A percentile compares a stretch with the other conserved stretches of the same genome.
These are phyloP conservation scores for Pontederia paniculata DNA, from an alignment of 176 grass and related monocot species.

Conservation along the genomic window DNA sequence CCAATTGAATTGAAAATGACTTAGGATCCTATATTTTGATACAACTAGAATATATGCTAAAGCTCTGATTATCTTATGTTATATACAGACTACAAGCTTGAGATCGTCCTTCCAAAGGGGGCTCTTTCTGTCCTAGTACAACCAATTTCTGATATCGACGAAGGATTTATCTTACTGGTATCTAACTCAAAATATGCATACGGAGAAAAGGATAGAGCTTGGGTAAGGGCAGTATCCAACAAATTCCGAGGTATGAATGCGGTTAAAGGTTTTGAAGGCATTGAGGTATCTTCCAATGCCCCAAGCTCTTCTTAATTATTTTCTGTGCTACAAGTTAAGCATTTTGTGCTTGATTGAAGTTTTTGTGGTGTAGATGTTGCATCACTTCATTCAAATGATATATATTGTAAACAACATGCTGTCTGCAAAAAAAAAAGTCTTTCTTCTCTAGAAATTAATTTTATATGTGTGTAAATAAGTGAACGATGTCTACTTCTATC, in stretches of 20 bases:
- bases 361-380: no score
- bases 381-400: no score
- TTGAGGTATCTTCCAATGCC: conserved; percentile 1
- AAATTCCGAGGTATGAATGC: conserved; percentile 36
- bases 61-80: neutral
- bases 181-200: conserved; percentile 88
- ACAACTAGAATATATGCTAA: neutral
- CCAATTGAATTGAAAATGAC: no score
- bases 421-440: no score
- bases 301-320: no score
- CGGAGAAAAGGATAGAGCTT: conserved; percentile 77
- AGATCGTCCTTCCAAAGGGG: conserved; percentile 49
- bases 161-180: conserved; percentile 60
- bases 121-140: conserved; percentile 55
- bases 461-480: no score
- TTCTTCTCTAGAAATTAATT: no score
- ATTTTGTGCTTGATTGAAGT: no score
- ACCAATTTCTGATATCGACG: conserved; percentile 29
- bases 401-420: no score
- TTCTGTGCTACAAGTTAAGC: no score
- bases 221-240: conserved; percentile 68
- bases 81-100: conserved; percentile 46
- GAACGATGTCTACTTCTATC: no score
- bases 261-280: conserved; percentile 22
- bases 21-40: conserved; percentile 8